These are phyloP conservation scores for Naegleria lovaniensis DNA, from an alignment of 208 protist species.

Conservation along the genomic window DNA sequence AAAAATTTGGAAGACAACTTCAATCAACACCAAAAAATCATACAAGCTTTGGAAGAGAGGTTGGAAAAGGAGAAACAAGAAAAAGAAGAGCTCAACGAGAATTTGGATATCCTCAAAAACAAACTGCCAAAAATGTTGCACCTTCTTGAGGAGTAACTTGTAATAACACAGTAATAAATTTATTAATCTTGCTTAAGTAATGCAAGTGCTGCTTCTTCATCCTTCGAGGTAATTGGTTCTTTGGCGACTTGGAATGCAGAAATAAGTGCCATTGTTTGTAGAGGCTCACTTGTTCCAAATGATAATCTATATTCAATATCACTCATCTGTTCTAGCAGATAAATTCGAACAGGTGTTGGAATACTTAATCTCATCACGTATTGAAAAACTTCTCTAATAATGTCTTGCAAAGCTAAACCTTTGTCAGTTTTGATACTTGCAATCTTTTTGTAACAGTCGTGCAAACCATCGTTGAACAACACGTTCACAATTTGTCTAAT, in stretches of 20 bases:
- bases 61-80: neutral
- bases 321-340: constrained; percentile 43
- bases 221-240: constrained; percentile 28
- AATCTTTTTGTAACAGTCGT: constrained; percentile 28
- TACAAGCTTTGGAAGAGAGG: neutral
- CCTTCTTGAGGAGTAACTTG: neutral
- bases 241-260: constrained; percentile 44
- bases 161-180: neutral
- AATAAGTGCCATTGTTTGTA: constrained; percentile 54
- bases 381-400: constrained; percentile 50
- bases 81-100: neutral
- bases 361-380: constrained; percentile 41
- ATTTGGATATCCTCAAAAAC: neutral
- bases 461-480: constrained; percentile 49
- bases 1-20: neutral
- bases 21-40: neutral
- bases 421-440: constrained; percentile 33
- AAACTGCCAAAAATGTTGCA: neutral
- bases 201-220: neutral
- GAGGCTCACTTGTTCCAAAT: constrained; percentile 46
- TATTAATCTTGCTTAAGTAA: neutral
- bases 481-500: constrained; percentile 44
- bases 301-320: constrained; percentile 50
- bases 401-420: constrained; percentile 59
- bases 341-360: constrained; percentile 17